Conservation (phyloP, 1,284 basidiomycete species). For the Phaffia rhodozyma region DNA sequence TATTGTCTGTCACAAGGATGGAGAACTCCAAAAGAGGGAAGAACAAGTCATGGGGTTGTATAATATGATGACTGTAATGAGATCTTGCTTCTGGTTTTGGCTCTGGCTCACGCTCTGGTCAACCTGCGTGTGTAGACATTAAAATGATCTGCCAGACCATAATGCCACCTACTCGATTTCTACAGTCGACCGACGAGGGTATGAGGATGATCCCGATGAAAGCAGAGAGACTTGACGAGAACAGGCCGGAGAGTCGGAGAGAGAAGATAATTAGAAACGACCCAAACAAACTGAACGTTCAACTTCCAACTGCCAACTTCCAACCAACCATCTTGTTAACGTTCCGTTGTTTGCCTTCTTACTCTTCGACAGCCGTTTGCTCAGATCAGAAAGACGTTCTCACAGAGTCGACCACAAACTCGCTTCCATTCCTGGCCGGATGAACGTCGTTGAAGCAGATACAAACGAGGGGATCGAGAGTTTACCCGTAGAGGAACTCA, state of each 20-base stretch:
- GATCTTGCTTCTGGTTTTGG: not conserved
- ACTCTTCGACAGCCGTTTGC: not conserved
- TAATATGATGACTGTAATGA: not conserved
- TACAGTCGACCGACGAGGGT: not conserved
- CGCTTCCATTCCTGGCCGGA: no score
- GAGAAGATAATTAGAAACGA: not conserved
- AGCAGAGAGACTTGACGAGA: no score
- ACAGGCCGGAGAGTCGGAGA: not conserved
- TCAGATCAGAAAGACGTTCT: no score
- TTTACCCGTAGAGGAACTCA: no score
- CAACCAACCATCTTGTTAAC: no score
- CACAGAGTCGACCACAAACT: no score
- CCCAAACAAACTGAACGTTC: not conserved
- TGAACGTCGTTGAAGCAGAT: no score
- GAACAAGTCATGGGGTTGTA: not conserved
- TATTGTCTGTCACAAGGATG: not conserved
- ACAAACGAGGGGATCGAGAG: no score
- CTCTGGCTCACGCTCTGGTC: not conserved
- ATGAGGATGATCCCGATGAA: no score
- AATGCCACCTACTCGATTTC: not conserved
- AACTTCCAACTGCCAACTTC: not conserved
- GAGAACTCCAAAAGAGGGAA: not conserved
- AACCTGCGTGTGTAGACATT: no score
- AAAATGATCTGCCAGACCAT: not conserved
- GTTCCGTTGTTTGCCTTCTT: not conserved